These are phyloP conservation scores for Colletotrichum musae DNA, from an alignment of 2,329 filamentous ascomycete genomes.

Conservation along the genomic window DNA sequence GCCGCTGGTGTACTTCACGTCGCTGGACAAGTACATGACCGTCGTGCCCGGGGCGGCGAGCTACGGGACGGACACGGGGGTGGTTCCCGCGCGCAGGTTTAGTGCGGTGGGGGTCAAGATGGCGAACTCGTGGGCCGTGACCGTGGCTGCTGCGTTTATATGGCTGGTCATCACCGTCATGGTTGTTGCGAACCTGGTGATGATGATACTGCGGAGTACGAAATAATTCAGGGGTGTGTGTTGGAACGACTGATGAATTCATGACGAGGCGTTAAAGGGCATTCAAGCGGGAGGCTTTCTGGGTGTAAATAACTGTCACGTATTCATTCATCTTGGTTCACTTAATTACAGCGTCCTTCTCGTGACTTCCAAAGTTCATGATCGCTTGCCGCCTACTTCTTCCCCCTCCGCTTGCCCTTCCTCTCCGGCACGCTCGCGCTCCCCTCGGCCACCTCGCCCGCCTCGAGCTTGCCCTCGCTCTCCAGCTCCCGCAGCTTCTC, in stretches of 20 bases:
- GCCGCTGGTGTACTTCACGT: conserved; percentile 89
- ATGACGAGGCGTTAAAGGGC: not conserved
- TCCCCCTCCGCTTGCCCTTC: conserved; percentile 69
- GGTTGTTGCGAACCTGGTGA: conserved; percentile 82
- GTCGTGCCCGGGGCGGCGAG: conserved; percentile 36
- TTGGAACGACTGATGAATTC: conserved; percentile 1
- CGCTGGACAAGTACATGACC: conserved; percentile 81
- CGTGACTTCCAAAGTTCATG: not conserved
- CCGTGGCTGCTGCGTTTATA: conserved; percentile 68
- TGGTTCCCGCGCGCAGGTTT: conserved; percentile 42
- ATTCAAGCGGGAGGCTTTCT: not conserved
- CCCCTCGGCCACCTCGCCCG: conserved; percentile 82
- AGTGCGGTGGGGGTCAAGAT: conserved; percentile 67
- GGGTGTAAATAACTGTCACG: too few relatives aligned
- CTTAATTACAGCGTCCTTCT: not conserved
- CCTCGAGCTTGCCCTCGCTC: conserved; percentile 69
- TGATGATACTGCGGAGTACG: conserved; percentile 60
- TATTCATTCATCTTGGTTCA: not conserved
- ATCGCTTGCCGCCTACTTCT: conserved; percentile 49
- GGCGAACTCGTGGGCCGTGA: conserved; percentile 79
- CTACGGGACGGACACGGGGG: conserved; percentile 27
- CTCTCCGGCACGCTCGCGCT: conserved; percentile 76
- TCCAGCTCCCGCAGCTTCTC: conserved; percentile 83
- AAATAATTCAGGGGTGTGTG: not conserved
- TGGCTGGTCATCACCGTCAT: conserved; percentile 83